Conservation (phyloP, 2,329 filamentous ascomycete species). For the Xylariaceae sp. region DNA sequence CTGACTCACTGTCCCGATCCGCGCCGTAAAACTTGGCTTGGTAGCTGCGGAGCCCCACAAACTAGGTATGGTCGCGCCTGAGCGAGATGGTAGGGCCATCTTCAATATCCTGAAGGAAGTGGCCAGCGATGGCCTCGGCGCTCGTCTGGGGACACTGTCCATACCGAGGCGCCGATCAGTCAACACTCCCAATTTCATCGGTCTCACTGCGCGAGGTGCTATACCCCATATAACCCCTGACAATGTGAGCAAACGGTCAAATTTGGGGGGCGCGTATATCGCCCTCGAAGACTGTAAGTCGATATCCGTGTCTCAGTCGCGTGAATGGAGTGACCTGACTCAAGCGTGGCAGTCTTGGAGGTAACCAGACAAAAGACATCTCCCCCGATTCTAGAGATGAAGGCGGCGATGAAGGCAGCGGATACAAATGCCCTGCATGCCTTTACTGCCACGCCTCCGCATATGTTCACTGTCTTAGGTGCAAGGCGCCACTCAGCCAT, state of each 20-base stretch:
- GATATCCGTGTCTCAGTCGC: not conserved
- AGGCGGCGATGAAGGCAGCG: conserved; percentile 31
- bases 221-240: conserved; percentile 89
- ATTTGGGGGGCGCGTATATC: conserved; percentile 67
- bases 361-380: conserved; percentile 35
- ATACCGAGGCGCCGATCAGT: conserved; percentile 59
- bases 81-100: conserved; percentile 29
- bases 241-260: conserved; percentile 60
- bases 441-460: conserved; percentile 68
- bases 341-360: conserved; percentile 46
- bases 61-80: conserved; percentile 14
- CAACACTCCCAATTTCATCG: conserved; percentile 77
- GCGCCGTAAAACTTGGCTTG: not conserved
- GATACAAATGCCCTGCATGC: conserved; percentile 56
- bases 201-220: conserved; percentile 72
- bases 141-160: conserved; percentile 63
- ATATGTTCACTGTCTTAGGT: conserved; percentile 64
- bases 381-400: conserved; percentile 45
- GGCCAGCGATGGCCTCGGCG: conserved; percentile 37
- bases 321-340: not conserved
- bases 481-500: conserved; percentile 75
- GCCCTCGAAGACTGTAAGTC: conserved; percentile 87
- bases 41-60: not conserved
- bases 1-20: not conserved
- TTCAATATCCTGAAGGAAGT: conserved; percentile 46